Percentiles rank a stretch among this genome's conserved stretches.
Evolutionary conservation across 2,329 filamentous ascomycete species (phyloP).

Genomic region (Aulographum hederae): DNA sequence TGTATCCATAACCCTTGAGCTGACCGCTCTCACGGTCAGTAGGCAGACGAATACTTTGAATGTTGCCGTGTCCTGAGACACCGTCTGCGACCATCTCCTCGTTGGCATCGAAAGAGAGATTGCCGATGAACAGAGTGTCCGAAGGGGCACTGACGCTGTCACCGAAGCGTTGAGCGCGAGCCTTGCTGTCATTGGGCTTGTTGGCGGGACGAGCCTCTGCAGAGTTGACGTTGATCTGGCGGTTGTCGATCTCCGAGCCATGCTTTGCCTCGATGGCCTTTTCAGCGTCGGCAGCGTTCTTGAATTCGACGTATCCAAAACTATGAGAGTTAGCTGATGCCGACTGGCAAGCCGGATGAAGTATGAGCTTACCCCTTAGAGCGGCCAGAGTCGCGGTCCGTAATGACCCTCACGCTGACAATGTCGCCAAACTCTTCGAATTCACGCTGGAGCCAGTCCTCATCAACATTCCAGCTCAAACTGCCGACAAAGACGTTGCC

Average conservation of each 20-base stretch:
- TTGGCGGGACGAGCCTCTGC: constrained; percentile 46
- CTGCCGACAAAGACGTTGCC: constrained; percentile 77
- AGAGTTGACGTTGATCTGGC: constrained; percentile 62
- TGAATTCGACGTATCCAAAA: constrained; percentile 87
- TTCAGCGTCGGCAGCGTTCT: constrained; percentile 44
- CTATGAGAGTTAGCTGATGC: constrained; percentile 18
- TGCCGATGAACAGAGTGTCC: constrained; percentile 82
- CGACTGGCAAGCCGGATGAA: constrained; percentile 4
- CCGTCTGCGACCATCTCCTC: constrained; percentile 58
- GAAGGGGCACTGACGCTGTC: constrained; percentile 64
- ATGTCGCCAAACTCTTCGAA: constrained; percentile 68
- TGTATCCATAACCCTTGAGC: constrained; percentile 86
- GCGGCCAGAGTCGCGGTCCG: constrained; percentile 60
- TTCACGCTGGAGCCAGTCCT: constrained; percentile 61
- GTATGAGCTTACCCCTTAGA: constrained; percentile 50
- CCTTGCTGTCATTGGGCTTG: constrained; percentile 12
- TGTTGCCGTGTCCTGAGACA: constrained; percentile 52
- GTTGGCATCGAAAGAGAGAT: constrained; percentile 68
- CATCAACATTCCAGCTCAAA: constrained; percentile 79
- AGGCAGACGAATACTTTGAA: constrained; percentile 69
- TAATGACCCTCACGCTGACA: constrained; percentile 55
- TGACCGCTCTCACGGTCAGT: constrained; percentile 72
- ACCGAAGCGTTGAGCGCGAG: constrained; percentile 50
- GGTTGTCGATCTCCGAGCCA: constrained; percentile 54
- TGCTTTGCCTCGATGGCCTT: constrained; percentile 61